Base-by-base conservation (phyloP, 768 basidiomycete genomes). In the Leccinum broughii region DNA sequence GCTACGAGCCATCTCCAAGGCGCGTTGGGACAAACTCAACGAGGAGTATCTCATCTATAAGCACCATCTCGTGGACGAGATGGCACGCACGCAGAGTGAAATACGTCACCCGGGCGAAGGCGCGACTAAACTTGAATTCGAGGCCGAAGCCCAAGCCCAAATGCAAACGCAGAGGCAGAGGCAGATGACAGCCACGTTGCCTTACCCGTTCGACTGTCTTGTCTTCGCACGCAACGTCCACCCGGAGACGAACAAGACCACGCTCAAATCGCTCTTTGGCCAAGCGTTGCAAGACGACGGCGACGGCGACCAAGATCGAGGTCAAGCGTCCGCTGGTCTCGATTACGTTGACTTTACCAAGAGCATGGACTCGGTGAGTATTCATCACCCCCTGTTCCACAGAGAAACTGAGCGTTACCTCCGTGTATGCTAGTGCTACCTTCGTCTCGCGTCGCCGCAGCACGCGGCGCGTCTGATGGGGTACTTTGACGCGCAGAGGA, bases 271-370 rank as follows among this genome's bases (percentile, higher is more conserved):
- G 3, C 70, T 91, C 6, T 86, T 92, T 61, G 66, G 77, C 0
- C 69, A 68, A 7, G 79, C 83, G 2, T 80, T 85, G 49, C 54
- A 35, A 20, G 66, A 49, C 26, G 26, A 52, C 8, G 34, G 6
- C 14, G 34, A 48, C 1, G 54, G 7, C 50, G 37, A 46, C 20
- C 53, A 20, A 11, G n/a, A 10, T 44, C n/a, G 35, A 60, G 28
- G 32, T 8, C 37, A 10, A n/a, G 17, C 37, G 11, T 0, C 56
- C 15, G 73, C 75, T 7, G 83, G 78, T 2, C 71, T 93, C 30
- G 89, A 93, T 67, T 94, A 94, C 57, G 81, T 93, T 17, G 92
- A 93, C 72, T 93, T 84, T 70, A 85, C 70, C 64, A 93, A 92
- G 70, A 87, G 89, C 15, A 85, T 89, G 79, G 85, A 90, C 62